These are phyloP conservation scores for Mycena rebaudengoi DNA, from an alignment of 768 basidiomycete genomes.

Conservation along the genomic window DNA sequence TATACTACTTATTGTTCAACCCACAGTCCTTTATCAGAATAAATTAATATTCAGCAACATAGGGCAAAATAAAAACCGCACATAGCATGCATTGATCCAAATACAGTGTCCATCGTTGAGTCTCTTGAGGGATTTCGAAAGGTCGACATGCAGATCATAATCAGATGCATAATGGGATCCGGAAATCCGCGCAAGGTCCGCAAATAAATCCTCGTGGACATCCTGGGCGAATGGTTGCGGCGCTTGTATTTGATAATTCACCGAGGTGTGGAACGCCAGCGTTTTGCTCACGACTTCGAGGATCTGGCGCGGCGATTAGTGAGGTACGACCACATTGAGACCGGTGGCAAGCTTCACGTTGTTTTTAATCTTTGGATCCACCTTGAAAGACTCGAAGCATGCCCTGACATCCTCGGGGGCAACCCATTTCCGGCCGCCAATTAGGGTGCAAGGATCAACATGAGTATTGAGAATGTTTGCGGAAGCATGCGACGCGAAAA, in stretches of 20 bases:
- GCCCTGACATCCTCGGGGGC: conserved; percentile 58
- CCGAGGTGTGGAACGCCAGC: conserved; percentile 67
- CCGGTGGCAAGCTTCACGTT: conserved; percentile 50
- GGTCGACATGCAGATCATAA: conserved; percentile 63
- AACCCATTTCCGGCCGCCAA: conserved; percentile 65
- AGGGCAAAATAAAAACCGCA: conserved; percentile 11
- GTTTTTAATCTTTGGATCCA: conserved; percentile 54
- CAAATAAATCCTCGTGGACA: conserved; percentile 64
- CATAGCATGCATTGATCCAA: conserved; percentile 63
- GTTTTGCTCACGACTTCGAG: conserved; percentile 67
- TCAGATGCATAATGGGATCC: conserved; percentile 55
- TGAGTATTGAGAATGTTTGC: no score
- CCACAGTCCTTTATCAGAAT: no score
- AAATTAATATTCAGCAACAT: not conserved
- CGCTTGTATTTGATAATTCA: conserved; percentile 62
- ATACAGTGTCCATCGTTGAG: conserved; percentile 68
- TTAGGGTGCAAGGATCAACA: conserved; percentile 63
- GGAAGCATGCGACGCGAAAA: no score
- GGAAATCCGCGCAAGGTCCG: conserved; percentile 58
- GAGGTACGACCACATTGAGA: not conserved
- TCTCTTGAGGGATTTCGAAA: conserved; percentile 61
- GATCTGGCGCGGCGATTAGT: conserved; percentile 43
- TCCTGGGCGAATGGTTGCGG: conserved; percentile 60
- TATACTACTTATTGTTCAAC: no score
- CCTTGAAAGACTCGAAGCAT: conserved; percentile 58